Percentiles rank a stretch among this genome's conserved stretches.
Conservation (phyloP, 2,329 filamentous ascomycete species). For the Alternaria arbusti region DNA sequence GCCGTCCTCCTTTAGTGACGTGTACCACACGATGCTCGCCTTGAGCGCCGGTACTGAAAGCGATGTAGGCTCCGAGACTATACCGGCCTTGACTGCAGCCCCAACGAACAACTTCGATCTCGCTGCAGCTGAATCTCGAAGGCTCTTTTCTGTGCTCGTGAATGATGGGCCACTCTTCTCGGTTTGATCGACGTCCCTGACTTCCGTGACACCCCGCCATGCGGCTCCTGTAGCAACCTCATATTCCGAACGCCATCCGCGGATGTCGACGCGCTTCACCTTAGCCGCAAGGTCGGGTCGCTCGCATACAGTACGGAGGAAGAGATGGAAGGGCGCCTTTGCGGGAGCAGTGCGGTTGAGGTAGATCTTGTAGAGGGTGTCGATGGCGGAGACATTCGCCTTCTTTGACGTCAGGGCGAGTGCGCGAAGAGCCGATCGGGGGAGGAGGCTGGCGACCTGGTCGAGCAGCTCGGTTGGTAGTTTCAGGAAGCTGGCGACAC, state of each 20-base stretch:
- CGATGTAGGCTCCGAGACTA: not conserved
- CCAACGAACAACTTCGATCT: not conserved
- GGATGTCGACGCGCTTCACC: conserved; percentile 9
- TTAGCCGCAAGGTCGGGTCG: not conserved
- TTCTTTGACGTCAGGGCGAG: conserved; percentile 1
- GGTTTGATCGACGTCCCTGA: not conserved
- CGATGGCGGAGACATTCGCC: not conserved
- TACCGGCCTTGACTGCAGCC: not conserved
- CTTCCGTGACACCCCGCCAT: not conserved
- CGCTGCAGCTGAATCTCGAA: not conserved
- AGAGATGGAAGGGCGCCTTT: not conserved
- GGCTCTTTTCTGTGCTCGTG: not conserved
- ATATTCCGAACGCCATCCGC: conserved; percentile 16
- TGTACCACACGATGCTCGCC: conserved; percentile 3
- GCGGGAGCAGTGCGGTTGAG: not conserved
- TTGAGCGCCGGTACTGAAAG: not conserved
- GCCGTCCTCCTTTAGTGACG: not conserved
- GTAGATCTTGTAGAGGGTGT: not conserved
- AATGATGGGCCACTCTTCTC: not conserved
- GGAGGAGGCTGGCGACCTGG: not conserved
- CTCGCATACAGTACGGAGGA: conserved; percentile 2
- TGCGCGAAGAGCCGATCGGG: not conserved
- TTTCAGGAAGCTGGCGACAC: not conserved
- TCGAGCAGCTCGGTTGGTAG: conserved; percentile 1
- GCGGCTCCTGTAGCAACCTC: conserved; percentile 1